These are phyloP conservation scores for Acacia concinna DNA, from an alignment of 331 rosid genomes.

Conservation along the genomic window DNA sequence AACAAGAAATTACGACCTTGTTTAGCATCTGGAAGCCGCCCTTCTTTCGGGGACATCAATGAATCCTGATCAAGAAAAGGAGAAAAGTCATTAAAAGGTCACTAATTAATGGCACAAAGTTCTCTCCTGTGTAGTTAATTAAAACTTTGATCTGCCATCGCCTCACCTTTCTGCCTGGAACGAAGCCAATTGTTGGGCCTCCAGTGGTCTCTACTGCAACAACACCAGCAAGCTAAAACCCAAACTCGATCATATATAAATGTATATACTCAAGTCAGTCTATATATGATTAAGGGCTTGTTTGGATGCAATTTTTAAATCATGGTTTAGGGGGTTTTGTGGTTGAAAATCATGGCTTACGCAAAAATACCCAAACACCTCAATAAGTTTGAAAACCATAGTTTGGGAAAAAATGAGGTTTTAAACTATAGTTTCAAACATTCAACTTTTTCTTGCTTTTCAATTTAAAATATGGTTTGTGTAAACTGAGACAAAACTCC, in stretches of 20 bases:
- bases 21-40: conserved; percentile 90
- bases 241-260: background rate
- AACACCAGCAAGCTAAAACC: conserved; percentile 81
- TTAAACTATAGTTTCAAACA: too few relatives aligned
- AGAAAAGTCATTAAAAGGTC: background rate
- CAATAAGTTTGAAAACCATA: too few relatives aligned
- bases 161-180: conserved; percentile 65
- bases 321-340: too few relatives aligned
- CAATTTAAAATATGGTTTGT: too few relatives aligned
- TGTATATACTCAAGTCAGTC: background rate
- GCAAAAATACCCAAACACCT: too few relatives aligned
- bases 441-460: too few relatives aligned
- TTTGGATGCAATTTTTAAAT: too few relatives aligned
- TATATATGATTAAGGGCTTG: background rate
- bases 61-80: conserved; percentile 53
- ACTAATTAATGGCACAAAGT: background rate
- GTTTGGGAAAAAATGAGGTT: too few relatives aligned
- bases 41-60: conserved; percentile 53
- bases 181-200: conserved; percentile 75
- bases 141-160: background rate
- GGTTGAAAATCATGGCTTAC: too few relatives aligned
- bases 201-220: conserved; percentile 89
- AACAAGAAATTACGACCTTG: conserved; percentile 42
- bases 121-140: too few relatives aligned
- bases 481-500: too few relatives aligned